Conservation (phyloP, 1,139 yeast genomes). For the Suhomyces yuchorum region DNA sequence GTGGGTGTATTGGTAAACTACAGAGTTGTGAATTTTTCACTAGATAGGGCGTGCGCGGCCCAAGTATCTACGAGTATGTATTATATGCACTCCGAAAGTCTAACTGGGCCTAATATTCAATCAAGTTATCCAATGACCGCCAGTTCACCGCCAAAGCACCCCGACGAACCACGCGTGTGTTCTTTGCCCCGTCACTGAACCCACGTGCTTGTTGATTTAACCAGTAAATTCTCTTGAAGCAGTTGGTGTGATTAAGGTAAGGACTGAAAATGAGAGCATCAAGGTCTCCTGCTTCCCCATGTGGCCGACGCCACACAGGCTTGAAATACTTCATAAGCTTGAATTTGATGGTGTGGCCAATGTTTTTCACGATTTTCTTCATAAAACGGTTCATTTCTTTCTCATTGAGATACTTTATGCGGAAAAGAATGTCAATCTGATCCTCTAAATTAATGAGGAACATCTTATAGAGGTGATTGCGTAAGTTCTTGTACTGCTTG, state of each 20-base stretch:
- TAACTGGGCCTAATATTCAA: conserved; percentile 8
- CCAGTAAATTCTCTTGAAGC: conserved; percentile 40
- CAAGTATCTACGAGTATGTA: neutral
- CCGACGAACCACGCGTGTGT: conserved; percentile 3
- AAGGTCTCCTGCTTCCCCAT: conserved; percentile 11
- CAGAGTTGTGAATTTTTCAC: conserved; percentile 8
- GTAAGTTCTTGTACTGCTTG: conserved; percentile 30
- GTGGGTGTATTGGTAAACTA: conserved; percentile 4
- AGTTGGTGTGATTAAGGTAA: conserved; percentile 21
- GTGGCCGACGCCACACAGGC: conserved; percentile 14
- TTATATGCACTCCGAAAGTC: conserved; percentile 1
- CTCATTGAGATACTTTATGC: conserved; percentile 39
- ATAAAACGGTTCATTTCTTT: conserved; percentile 30
- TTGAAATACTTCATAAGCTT: conserved; percentile 28
- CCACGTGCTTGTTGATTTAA: conserved; percentile 20
- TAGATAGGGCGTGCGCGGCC: conserved; percentile 2
- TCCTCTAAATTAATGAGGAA: conserved; percentile 43
- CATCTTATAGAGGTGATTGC: conserved; percentile 39
- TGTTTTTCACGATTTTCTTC: conserved; percentile 27
- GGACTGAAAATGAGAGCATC: conserved; percentile 37
- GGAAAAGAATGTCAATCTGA: conserved; percentile 39
- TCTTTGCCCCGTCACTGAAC: conserved; percentile 7
- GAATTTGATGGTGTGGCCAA: conserved; percentile 30
- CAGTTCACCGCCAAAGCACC: conserved; percentile 12
- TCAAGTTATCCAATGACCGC: conserved; percentile 15